Percentiles rank a stretch among this genome's conserved stretches.
phyloP scores from a whole-genome alignment of 106 monocot genomes.

The Dioscorea dumetorum region DNA sequence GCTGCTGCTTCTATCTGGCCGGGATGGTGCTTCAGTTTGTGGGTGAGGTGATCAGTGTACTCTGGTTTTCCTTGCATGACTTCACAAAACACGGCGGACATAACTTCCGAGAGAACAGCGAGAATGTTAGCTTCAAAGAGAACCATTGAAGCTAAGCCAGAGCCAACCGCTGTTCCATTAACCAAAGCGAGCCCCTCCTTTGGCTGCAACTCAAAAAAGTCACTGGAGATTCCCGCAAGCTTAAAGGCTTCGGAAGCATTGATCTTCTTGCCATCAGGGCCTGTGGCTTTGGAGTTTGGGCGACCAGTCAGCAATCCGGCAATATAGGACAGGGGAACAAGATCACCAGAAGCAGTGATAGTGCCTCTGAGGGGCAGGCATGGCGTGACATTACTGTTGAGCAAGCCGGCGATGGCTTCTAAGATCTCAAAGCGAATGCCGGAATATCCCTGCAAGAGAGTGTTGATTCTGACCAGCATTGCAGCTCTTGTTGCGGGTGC shows the following conservation, averaged over 20 bases:
- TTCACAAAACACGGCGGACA: constrained; percentile 36
- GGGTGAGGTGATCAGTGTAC: constrained; percentile 36
- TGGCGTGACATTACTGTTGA: constrained; percentile 53
- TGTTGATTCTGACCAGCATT: constrained; percentile 68
- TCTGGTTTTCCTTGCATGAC: constrained; percentile 43
- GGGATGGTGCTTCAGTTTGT: constrained; percentile 39
- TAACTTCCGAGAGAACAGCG: constrained; percentile 13
- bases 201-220: constrained; percentile 45
- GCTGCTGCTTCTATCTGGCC: constrained; percentile 38
- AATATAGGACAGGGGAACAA: constrained; percentile 44
- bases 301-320: constrained; percentile 45
- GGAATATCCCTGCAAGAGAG: constrained; percentile 71
- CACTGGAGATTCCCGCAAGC: constrained; percentile 25
- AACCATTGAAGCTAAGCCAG: constrained; percentile 29
- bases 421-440: constrained; percentile 74
- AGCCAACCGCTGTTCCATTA: constrained; percentile 39
- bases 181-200: constrained; percentile 48
- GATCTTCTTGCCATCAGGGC: constrained; percentile 12
- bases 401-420: constrained; percentile 50
- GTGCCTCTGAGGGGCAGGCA: constrained; percentile 68
- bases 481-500: constrained; percentile 38
- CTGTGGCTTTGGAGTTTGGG: constrained; percentile 30
- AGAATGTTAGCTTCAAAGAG: constrained; percentile 35
- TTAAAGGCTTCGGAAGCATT: constrained; percentile 19
- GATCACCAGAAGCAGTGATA: constrained; percentile 46